Percentiles rank a stretch among this genome's conserved stretches.
Evolutionary conservation across 768 basidiomycete species (phyloP).

Genomic region (Boletus vinaceobasis): DNA sequence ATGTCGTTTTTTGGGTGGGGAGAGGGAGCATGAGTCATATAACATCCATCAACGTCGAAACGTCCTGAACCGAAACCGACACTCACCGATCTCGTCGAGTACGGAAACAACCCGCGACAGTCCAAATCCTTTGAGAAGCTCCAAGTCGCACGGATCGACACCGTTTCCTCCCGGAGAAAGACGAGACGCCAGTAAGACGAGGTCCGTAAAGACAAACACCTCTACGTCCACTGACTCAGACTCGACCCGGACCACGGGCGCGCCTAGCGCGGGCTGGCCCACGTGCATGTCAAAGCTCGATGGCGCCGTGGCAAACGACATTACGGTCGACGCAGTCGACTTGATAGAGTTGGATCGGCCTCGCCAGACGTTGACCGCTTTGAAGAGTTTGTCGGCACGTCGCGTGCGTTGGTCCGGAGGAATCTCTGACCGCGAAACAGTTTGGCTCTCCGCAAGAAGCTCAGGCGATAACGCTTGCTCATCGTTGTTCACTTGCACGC

Average conservation of each 20-base stretch:
- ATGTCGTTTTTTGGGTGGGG: background rate
- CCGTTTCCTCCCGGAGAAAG: constrained; percentile 13
- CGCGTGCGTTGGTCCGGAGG: background rate
- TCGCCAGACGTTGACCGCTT: constrained; percentile 48
- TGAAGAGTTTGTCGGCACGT: constrained; percentile 28
- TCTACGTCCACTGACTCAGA: constrained; percentile 30
- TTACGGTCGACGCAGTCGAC: constrained; percentile 24
- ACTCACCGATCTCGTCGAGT: constrained; percentile 32
- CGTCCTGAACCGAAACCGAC: background rate
- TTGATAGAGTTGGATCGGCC: constrained; percentile 40
- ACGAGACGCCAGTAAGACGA: constrained; percentile 52
- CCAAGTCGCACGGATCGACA: constrained; percentile 36
- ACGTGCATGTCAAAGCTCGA: constrained; percentile 27
- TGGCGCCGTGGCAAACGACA: constrained; percentile 28
- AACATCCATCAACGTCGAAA: background rate
- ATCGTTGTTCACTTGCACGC: constrained; percentile 40
- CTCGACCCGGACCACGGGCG: constrained; percentile 25
- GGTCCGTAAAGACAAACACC: constrained; percentile 63
- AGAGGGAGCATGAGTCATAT: background rate
- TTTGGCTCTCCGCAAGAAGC: background rate
- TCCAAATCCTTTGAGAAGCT: constrained; percentile 44
- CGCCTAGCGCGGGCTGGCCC: constrained; percentile 2
- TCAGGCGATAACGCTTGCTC: constrained; percentile 3
- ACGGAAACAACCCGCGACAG: constrained; percentile 48
- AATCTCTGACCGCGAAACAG: background rate